Evolutionary conservation across 768 basidiomycete genomes (phyloP).

Genomic region (Cystoderma amianthinum): DNA sequence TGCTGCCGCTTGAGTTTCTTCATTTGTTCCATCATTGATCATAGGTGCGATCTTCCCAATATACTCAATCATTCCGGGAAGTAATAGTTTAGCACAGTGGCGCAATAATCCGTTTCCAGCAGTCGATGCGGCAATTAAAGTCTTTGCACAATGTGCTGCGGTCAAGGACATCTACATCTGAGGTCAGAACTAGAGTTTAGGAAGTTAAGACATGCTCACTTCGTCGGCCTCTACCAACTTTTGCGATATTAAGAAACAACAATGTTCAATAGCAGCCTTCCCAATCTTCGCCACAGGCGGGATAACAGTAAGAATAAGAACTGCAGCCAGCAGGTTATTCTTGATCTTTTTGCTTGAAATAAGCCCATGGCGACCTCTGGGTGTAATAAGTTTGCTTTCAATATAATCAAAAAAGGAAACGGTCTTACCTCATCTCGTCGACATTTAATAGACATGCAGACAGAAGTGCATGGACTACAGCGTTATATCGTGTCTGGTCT

Average conservation of each 20-base stretch:
- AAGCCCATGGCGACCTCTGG: conserved; percentile 66
- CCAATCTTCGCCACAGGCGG: conserved; percentile 64
- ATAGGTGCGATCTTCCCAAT: conserved; percentile 61
- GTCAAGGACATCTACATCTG: conserved; percentile 65
- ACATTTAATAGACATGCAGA: conserved; percentile 81
- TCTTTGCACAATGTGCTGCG: conserved; percentile 86
- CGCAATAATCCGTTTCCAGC: conserved; percentile 61
- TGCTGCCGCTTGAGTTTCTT: conserved; percentile 49
- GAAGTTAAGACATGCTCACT: conserved; percentile 27
- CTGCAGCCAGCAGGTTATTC: conserved; percentile 82
- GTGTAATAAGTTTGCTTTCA: conserved; percentile 2
- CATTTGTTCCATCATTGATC: conserved; percentile 48
- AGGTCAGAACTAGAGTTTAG: background rate
- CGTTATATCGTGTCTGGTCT: conserved; percentile 45
- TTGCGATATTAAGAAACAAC: conserved; percentile 79
- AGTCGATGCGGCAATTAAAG: conserved; percentile 66
- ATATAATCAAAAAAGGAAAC: background rate
- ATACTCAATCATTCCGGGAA: conserved; percentile 80
- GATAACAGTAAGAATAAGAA: conserved; percentile 77
- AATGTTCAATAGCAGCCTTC: conserved; percentile 71
- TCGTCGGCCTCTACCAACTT: conserved; percentile 67
- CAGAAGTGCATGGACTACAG: conserved; percentile 71
- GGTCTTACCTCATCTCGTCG: conserved; percentile 82
- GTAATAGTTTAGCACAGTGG: conserved; percentile 61
- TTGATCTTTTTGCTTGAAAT: conserved; percentile 81